Evolutionary conservation across 1,139 yeast species (phyloP).

Genomic region (Zygosaccharomyces sapae): DNA sequence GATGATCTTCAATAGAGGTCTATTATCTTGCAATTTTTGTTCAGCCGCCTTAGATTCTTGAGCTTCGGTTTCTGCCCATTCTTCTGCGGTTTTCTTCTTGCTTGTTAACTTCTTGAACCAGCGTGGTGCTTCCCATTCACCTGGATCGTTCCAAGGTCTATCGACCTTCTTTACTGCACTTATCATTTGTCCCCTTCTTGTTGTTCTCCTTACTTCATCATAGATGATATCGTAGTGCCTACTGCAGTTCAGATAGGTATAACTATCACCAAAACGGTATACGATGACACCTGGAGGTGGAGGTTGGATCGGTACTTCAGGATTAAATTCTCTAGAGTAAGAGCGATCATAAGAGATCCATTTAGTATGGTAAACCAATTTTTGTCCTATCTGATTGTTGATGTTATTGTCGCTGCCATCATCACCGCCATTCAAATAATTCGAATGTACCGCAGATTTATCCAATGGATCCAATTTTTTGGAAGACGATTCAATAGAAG

Average conservation of each 20-base stretch:
- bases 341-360: constrained; percentile 76
- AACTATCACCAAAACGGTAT: constrained; percentile 75
- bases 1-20: constrained; percentile 66
- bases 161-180: constrained; percentile 52
- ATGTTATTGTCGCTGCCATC: constrained; percentile 1
- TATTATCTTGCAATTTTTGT: constrained; percentile 38
- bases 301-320: constrained; percentile 53
- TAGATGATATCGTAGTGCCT: constrained; percentile 64
- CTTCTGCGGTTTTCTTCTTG: constrained; percentile 19
- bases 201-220: constrained; percentile 59
- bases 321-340: constrained; percentile 47
- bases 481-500: constrained; percentile 4
- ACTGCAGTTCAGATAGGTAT: constrained; percentile 77
- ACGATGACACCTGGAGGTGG: constrained; percentile 93
- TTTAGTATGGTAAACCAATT: constrained; percentile 51
- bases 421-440: not conserved
- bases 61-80: constrained; percentile 19
- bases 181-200: constrained; percentile 57
- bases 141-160: constrained; percentile 91
- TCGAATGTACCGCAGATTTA: constrained; percentile 1
- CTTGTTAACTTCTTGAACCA: constrained; percentile 40
- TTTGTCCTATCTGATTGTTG: constrained; percentile 13
- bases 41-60: constrained; percentile 5
- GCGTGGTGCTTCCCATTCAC: constrained; percentile 39
- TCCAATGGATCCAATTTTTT: constrained; percentile 8